These are phyloP conservation scores for Pleurozium schreberi DNA, from an alignment of 225 moss, liverwort and hornwort genomes.

Conservation along the genomic window DNA sequence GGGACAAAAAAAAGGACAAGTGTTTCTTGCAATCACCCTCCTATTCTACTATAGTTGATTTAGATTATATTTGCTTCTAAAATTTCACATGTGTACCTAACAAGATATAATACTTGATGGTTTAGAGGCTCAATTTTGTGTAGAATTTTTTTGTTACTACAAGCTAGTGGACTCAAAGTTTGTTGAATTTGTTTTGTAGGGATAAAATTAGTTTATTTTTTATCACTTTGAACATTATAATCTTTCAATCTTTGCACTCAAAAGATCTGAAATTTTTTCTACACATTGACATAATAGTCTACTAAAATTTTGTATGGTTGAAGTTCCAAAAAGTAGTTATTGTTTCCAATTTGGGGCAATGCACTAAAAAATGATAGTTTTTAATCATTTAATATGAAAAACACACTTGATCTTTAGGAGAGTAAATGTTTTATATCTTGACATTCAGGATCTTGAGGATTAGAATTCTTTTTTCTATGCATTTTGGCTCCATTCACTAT, in stretches of 20 bases:
- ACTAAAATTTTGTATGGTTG: neutral
- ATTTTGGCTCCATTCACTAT: neutral
- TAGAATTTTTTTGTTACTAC: neutral
- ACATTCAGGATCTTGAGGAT: neutral
- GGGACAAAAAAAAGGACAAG: too few species aligned
- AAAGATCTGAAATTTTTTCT: neutral
- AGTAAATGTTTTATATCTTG: neutral
- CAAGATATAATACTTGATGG: neutral
- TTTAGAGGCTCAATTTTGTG: neutral
- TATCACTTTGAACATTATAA: neutral
- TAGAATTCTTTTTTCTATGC: neutral
- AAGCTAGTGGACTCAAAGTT: accelerated
- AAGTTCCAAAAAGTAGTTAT: neutral
- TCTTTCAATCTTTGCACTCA: neutral
- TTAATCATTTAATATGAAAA: neutral
- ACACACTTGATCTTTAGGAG: accelerated
- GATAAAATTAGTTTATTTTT: neutral
- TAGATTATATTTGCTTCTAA: neutral
- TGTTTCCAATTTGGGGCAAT: neutral
- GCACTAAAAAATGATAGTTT: neutral
- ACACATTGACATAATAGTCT: neutral
- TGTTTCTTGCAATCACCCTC: too few species aligned
- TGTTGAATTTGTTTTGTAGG: accelerated
- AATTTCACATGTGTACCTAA: neutral
- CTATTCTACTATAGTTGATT: too few species aligned